Base-by-base conservation (phyloP, 441 rosid species). In the Isatis lusitanica region DNA sequence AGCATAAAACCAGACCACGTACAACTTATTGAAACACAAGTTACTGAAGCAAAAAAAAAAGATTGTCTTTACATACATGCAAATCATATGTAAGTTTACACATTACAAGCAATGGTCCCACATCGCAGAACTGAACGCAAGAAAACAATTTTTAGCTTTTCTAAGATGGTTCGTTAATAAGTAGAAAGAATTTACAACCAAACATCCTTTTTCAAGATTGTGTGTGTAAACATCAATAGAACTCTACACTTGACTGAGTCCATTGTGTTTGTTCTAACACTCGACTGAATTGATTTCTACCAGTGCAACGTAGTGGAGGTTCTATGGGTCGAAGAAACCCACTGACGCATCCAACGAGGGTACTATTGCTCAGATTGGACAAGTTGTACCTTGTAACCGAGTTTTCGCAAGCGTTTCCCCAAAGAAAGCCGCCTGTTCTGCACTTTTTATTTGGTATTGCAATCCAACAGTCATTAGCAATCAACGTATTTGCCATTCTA, bases 351-450 rank as follows among this genome's bases (percentile, higher is more conserved):
- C 79, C 73, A 60, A 74, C 16, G 39, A 21, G 56, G 28, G 68
- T 48, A 50, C 9, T 26, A 59, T 4, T 51, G 50, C 68, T 70
- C 63, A 31, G 39, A 65, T 38, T 70, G 43, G 76, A 70, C 75
- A 74, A 78, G 69, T 74, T 68, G 60, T 73, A 78, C 81, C 81
- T 78, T 78, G 78, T 56, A 74, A 73, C 74, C 67, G 50, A 69
- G 75, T 62, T 78, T 73, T 68, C 43, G 74, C 62, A 74, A 68
- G 74, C 81, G 59, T 68, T 73, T 78, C 66, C 81, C 71, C 79
- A 74, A 74, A 64, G 73, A 63, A 79, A 70, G 73, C 76, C 59
- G 59, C 62, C 70, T 46, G 69, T 66, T 70, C 82, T 74, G 78
- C 77, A 73, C 77, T 71, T 47, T 39, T 28, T 9, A 1, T 42